Percentiles rank a stretch among this genome's conserved stretches.
Conservation (phyloP, 148 eudicot species). For the Rhododendron ovatum region DNA sequence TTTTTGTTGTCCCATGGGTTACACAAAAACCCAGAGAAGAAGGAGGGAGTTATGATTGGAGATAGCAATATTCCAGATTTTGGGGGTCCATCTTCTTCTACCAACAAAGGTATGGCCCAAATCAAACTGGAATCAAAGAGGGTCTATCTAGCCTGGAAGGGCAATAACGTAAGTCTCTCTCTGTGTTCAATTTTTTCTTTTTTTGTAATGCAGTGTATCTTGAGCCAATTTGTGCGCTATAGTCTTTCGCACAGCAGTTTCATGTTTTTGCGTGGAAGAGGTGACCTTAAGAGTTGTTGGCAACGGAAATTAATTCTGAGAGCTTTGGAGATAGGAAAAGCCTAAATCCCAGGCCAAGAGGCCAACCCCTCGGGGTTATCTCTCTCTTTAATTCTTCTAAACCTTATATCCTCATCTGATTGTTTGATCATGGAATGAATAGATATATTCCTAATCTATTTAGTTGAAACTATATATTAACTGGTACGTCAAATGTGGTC, state of each 20-base stretch:
- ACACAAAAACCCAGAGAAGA: background rate
- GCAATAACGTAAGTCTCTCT: constrained; percentile 55
- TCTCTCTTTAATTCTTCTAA: background rate
- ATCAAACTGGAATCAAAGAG: constrained; percentile 30
- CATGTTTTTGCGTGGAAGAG: no score
- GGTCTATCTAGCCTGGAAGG: constrained; percentile 80
- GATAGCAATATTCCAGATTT: background rate
- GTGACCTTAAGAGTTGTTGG: no score
- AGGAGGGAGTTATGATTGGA: background rate
- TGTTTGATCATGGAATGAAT: constrained; percentile 13
- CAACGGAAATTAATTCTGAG: no score
- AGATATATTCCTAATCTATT: background rate
- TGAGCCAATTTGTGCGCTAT: background rate
- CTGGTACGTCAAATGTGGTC: background rate
- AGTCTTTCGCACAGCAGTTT: no score
- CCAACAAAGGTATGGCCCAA: constrained; percentile 18
- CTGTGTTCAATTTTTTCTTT: background rate
- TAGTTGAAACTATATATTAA: background rate
- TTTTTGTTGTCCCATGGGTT: background rate
- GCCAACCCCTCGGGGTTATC: background rate
- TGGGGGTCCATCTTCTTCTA: constrained; percentile 1
- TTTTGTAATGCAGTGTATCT: background rate
- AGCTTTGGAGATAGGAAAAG: no score
- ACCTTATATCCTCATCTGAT: background rate
- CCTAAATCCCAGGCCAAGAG: no score